Conservation (phyloP, 306 rosid genomes). For the Pterocarpus macrocarpus region DNA sequence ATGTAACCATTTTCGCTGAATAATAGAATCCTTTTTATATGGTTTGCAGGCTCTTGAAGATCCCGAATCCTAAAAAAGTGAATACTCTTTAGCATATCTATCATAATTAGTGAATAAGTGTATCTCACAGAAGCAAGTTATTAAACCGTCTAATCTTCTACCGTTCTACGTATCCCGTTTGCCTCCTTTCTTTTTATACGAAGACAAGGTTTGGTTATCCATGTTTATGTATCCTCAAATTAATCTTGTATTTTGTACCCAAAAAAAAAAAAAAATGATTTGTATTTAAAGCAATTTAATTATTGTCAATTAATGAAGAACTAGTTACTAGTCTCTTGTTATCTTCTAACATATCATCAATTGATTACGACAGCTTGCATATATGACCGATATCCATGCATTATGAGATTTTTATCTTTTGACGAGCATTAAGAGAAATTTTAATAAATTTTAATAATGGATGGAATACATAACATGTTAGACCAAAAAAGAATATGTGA, state of each 20-base stretch:
- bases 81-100: constrained; percentile 14
- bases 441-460: too few relatives aligned
- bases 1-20: constrained; percentile 11
- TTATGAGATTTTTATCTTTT: not conserved
- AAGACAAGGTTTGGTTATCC: not conserved
- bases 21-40: constrained; percentile 13
- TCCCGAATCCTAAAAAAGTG: constrained; percentile 35
- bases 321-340: not conserved
- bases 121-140: constrained; percentile 17
- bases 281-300: not conserved
- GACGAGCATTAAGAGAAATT: not conserved
- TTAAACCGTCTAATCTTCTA: constrained; percentile 16
- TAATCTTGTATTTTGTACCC: constrained; percentile 23
- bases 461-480: too few relatives aligned
- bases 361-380: not conserved
- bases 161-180: not conserved
- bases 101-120: constrained; percentile 29
- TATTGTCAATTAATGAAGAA: not conserved
- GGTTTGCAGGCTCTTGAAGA: constrained; percentile 58
- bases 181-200: constrained; percentile 17
- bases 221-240: constrained; percentile 11
- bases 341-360: not conserved
- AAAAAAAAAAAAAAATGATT: too few relatives aligned
- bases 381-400: not conserved
- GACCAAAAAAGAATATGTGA: too few relatives aligned